These are phyloP conservation scores for Hymenoscyphus repandus DNA, from an alignment of 2,329 filamentous ascomycete species.

Conservation along the genomic window DNA sequence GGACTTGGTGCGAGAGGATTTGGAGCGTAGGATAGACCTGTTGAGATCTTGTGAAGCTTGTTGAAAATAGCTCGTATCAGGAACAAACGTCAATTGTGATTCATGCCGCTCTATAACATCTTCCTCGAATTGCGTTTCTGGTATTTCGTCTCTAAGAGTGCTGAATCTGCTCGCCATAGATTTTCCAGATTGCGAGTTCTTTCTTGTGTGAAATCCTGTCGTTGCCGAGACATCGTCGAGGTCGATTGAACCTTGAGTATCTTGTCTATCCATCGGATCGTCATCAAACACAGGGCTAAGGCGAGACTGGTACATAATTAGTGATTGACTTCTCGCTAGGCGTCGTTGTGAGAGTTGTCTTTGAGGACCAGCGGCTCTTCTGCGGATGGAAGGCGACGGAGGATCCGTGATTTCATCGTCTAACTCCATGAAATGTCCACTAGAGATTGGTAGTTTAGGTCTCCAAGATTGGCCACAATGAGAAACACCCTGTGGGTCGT, in stretches of 20 bases:
- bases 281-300: constrained; percentile 2
- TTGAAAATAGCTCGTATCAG: constrained; percentile 4
- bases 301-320: background rate
- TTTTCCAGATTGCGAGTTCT: background rate
- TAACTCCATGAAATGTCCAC: background rate
- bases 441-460: background rate
- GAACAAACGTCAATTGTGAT: constrained; percentile 3
- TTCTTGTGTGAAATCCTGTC: no score
- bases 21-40: background rate
- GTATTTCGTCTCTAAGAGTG: background rate
- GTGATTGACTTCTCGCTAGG: background rate
- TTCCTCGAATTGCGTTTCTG: background rate
- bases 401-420: background rate
- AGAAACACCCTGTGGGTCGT: background rate
- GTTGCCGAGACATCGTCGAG: background rate
- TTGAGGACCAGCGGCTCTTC: background rate
- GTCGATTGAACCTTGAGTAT: no score
- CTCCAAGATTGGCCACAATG: background rate
- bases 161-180: background rate
- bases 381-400: background rate
- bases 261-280: background rate
- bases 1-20: constrained; percentile 2
- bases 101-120: background rate
- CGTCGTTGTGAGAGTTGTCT: background rate
- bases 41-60: constrained; percentile 6